phyloP scores from a whole-genome alignment of 1,284 basidiomycete species.

The Xerocomus tenax region DNA sequence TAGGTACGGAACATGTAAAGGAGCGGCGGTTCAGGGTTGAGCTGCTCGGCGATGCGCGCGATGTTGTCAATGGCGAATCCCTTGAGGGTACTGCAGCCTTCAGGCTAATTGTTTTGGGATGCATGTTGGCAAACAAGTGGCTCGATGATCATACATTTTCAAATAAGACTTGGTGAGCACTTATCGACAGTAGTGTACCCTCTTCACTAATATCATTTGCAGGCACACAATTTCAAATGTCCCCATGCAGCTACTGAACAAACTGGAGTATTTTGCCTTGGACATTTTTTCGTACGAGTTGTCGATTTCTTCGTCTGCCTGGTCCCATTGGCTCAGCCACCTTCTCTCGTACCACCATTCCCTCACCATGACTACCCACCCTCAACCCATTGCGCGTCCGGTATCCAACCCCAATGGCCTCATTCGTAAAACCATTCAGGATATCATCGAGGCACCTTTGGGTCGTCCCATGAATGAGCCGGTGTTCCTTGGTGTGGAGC shows the following conservation, averaged over 20 bases:
- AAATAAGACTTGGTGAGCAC: slow-evolving; percentile 79
- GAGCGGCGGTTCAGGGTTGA: slow-evolving; percentile 57
- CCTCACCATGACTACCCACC: slow-evolving; percentile 47
- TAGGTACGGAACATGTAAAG: slow-evolving; percentile 44
- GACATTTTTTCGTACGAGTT: slow-evolving; percentile 63
- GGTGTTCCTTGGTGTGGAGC: slow-evolving; percentile 61
- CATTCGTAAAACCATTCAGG: slow-evolving; percentile 60
- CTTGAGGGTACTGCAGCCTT: slow-evolving; percentile 54
- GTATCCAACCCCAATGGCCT: slow-evolving; percentile 59
- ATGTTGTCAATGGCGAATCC: slow-evolving; percentile 43
- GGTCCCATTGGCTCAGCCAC: slow-evolving; percentile 63
- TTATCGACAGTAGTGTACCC: not conserved
- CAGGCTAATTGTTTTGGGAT: slow-evolving; percentile 70
- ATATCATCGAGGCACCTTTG: slow-evolving; percentile 46
- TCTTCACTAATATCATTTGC: slow-evolving; percentile 5
- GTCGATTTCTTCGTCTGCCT: slow-evolving; percentile 51
- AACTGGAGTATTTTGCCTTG: slow-evolving; percentile 58
- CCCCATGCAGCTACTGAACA: slow-evolving; percentile 59
- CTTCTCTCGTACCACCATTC: slow-evolving; percentile 56
- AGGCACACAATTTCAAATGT: slow-evolving; percentile 75
- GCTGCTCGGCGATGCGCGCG: slow-evolving; percentile 45
- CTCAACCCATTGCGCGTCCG: slow-evolving; percentile 72
- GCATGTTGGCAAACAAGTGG: slow-evolving; percentile 88
- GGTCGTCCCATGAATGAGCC: slow-evolving; percentile 42
- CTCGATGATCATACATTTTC: slow-evolving; percentile 87